Conservation (phyloP, 805 yeast genomes). For the Tetrapisispora nanseiensis region DNA sequence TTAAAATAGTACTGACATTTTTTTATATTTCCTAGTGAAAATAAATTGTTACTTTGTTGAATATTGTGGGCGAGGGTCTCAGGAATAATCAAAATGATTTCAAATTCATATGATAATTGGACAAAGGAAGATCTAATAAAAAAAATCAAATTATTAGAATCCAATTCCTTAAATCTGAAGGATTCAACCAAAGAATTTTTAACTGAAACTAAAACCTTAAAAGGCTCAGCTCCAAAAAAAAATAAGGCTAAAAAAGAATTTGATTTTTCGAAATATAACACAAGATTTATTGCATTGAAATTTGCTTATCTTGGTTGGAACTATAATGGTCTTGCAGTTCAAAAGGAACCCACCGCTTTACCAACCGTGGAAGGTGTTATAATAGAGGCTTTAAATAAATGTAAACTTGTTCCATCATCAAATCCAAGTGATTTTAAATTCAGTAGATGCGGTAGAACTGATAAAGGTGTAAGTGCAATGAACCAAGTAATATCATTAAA, state of each 20-base stretch:
- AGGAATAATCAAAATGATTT: not conserved
- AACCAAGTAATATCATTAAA: conserved; percentile 80
- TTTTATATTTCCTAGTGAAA: no score
- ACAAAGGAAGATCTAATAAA: not conserved
- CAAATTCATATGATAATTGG: not conserved
- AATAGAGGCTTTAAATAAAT: conserved; percentile 57
- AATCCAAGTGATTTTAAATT: conserved; percentile 59
- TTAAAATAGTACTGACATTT: no score
- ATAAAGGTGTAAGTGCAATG: conserved; percentile 92
- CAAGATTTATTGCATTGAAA: conserved; percentile 64
- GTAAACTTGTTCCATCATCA: conserved; percentile 52
- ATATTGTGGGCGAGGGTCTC: no score
- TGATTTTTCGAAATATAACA: conserved; percentile 54
- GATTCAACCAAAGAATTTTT: not conserved
- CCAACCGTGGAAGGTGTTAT: conserved; percentile 83
- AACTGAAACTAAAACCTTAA: not conserved
- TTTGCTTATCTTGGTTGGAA: conserved; percentile 93
- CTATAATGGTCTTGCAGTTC: conserved; percentile 83
- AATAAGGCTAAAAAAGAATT: conserved; percentile 35
- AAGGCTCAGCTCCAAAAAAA: no score
- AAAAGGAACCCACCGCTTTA: conserved; percentile 61
- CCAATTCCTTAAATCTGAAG: not conserved
- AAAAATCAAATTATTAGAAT: not conserved
- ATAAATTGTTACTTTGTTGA: not conserved
- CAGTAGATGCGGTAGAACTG: conserved; percentile 92